Evolutionary conservation across 306 rosid genomes (phyloP), one percentile per base, ranked within the genome.

Genomic region (Styphnolobium japonicum): DNA sequence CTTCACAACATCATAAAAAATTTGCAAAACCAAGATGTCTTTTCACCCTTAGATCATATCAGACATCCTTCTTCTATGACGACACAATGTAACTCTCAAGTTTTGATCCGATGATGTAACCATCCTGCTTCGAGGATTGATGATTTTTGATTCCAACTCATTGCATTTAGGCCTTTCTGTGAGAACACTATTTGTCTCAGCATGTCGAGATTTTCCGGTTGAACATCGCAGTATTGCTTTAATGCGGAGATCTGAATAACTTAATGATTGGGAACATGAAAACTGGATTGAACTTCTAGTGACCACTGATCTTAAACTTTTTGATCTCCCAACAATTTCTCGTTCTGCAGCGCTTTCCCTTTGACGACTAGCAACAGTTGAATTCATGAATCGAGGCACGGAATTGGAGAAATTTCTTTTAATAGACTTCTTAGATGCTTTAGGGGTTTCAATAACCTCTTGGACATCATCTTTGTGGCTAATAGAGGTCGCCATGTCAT

Each of bases 291-390:
- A 86, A 80, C 88, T 89, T 86, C 86, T 90, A 0, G 83, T 69
- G 52, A 73, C 82, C 48, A 61, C 85, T 31, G 87, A 81, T 80
- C 92, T 84, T 53, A 81, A 71, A 71, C 81, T 83, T 86, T 85
- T 92, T 67, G 85, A 75, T 79, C 83, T 86, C 36, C 81, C 81
- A 1, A 39, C 57, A 56, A 84, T 64, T 67, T 85, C 89, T 65
- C 72, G 83, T 76, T 94, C 97, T 9, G 87, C 82, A 36, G 86
- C 85, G 68, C 86, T 85, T 73, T 89, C 82, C 79, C 97, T 92
- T 52, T 88, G 95, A 51, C 98, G 95, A 86, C 98, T 94, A 65
- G 98, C 97, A 60, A 73, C 92, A 2, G 98, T 94, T 18, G 98
- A 88, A 68, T 86, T 94, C 98, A 94, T 94, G 91, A 94, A 94